A percentile compares a stretch with the other conserved stretches of the same genome.
These are phyloP conservation scores for Sapria himalayana DNA, from an alignment of 345 rosid species.

Conservation along the genomic window DNA sequence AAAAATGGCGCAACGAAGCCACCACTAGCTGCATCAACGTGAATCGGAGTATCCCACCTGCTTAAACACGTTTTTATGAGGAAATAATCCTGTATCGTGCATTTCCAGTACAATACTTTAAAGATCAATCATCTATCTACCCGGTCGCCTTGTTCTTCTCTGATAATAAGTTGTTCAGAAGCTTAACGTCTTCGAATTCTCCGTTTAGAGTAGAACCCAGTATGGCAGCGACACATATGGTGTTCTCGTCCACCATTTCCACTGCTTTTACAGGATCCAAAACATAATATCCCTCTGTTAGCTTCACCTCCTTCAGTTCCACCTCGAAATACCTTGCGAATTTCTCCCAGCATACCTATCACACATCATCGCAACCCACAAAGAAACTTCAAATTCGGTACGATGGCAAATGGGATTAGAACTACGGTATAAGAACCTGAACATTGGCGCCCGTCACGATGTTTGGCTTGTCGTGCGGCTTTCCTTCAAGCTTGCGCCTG, in stretches of 20 bases:
- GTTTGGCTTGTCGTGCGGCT: slow-evolving; percentile 67
- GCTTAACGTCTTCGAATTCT: slow-evolving; percentile 89
- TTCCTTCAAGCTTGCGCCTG: slow-evolving; percentile 65
- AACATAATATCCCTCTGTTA: slow-evolving; percentile 71
- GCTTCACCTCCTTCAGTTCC: slow-evolving; percentile 75
- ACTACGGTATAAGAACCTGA: slow-evolving; percentile 21
- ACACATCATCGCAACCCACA: too few species aligned
- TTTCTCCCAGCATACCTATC: slow-evolving; percentile 86
- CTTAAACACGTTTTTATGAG: too few species aligned
- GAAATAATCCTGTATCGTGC: too few species aligned
- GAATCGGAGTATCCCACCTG: slow-evolving; percentile 88
- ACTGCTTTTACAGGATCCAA: slow-evolving; percentile 89
- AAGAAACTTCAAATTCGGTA: too few species aligned
- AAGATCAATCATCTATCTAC: slow-evolving; percentile 8
- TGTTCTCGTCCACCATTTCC: slow-evolving; percentile 89
- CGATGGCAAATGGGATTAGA: too few species aligned
- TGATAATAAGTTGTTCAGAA: slow-evolving; percentile 40
- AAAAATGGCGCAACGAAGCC: slow-evolving; percentile 90
- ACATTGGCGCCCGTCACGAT: slow-evolving; percentile 95
- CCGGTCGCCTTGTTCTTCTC: slow-evolving; percentile 68
- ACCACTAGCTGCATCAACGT: slow-evolving; percentile 91
- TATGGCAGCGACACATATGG: slow-evolving; percentile 90
- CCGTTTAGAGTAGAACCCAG: slow-evolving; percentile 86
- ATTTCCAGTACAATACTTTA: not conserved
- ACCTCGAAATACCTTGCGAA: slow-evolving; percentile 91